phyloP scores from a whole-genome alignment of 257 asterid species.

The Scutellaria baicalensis region DNA sequence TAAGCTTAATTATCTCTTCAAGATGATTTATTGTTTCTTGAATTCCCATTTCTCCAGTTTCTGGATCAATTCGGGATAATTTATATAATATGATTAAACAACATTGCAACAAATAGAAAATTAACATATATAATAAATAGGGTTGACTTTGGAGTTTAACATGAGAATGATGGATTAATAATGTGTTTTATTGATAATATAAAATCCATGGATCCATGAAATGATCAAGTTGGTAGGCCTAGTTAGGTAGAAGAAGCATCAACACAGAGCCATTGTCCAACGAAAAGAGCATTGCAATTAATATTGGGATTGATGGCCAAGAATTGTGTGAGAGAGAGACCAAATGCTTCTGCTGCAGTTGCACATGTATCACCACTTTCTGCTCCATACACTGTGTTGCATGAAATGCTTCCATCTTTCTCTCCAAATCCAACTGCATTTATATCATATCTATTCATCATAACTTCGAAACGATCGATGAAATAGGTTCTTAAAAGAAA shows the following conservation, averaged over 20 bases:
- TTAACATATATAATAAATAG: too few species aligned
- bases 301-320: constrained; percentile 19
- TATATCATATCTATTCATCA: too few species aligned
- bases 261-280: constrained; percentile 28
- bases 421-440: constrained; percentile 15
- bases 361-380: constrained; percentile 23
- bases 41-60: too few species aligned
- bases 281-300: constrained; percentile 18
- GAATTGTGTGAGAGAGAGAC: not conserved
- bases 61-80: too few species aligned
- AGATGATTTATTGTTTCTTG: too few species aligned
- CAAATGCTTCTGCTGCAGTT: not conserved
- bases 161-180: not conserved
- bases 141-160: not conserved
- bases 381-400: constrained; percentile 9
- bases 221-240: too few species aligned
- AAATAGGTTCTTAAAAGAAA: too few species aligned
- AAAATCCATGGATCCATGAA: too few species aligned
- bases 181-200: not conserved
- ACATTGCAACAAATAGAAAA: not conserved
- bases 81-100: too few species aligned
- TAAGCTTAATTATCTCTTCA: too few species aligned
- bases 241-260: constrained; percentile 8
- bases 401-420: not conserved
- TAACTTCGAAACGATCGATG: too few species aligned